These are phyloP conservation scores for Cystobasidiaceae sp. DNA, from an alignment of 1,284 basidiomycete species.

Conservation along the genomic window DNA sequence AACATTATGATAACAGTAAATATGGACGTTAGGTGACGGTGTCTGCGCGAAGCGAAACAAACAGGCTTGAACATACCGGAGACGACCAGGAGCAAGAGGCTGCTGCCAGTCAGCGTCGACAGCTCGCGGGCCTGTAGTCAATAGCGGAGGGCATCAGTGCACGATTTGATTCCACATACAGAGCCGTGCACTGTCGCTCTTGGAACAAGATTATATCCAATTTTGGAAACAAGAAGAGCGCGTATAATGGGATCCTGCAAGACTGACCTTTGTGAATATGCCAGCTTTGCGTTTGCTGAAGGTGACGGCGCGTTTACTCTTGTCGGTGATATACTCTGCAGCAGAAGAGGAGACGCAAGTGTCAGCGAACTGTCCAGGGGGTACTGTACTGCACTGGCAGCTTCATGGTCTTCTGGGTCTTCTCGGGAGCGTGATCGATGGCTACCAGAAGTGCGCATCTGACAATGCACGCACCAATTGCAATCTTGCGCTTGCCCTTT, in stretches of 20 bases:
- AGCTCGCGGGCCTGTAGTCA: conserved; percentile 23
- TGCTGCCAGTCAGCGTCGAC: conserved; percentile 12
- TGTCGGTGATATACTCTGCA: conserved; percentile 23
- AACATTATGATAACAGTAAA: too few species aligned
- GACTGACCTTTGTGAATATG: conserved; percentile 26
- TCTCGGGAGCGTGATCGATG: neutral
- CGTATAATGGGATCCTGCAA: neutral
- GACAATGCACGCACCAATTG: conserved; percentile 6
- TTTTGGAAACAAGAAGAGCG: neutral
- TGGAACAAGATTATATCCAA: neutral
- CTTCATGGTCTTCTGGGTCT: neutral
- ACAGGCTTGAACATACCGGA: neutral
- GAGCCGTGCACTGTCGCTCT: neutral
- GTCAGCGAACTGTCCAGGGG: neutral
- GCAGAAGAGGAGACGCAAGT: neutral
- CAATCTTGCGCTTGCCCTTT: conserved; percentile 29
- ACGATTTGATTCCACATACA: neutral
- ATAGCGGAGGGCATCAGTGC: neutral
- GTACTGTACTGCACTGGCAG: neutral
- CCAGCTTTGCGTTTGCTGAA: conserved; percentile 29
- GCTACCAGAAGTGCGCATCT: neutral
- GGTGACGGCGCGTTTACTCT: conserved; percentile 14
- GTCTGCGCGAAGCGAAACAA: neutral
- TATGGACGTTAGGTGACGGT: neutral
- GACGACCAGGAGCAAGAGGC: conserved; percentile 19